A percentile compares a stretch with the other conserved stretches of the same genome.
Conservation (phyloP, 148 eudicot species). For the Persicaria tinctoria region DNA sequence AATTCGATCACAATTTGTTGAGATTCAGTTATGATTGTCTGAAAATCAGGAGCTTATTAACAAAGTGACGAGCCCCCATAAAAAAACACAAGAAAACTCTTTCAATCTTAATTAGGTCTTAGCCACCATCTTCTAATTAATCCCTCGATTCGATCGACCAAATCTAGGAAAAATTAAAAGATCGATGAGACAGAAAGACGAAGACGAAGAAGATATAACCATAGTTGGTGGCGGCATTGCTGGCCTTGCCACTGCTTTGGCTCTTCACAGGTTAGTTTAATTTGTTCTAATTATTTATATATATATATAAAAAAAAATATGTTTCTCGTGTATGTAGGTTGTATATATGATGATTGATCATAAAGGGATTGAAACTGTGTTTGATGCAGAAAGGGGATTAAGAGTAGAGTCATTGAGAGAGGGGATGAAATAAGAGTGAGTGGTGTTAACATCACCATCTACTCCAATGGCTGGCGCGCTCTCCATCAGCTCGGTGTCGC, state of each 20-base stretch:
- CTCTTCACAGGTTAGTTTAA: conserved; percentile 25
- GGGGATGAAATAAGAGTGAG: conserved; percentile 15
- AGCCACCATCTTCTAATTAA: no score
- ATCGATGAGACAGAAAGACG: neutral
- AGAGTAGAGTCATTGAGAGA: conserved; percentile 26
- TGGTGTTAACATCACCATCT: conserved; percentile 23
- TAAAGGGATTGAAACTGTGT: no score
- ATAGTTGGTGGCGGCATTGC: conserved; percentile 43
- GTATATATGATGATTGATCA: neutral
- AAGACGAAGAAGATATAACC: conserved; percentile 19
- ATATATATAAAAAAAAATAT: neutral
- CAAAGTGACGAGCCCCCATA: no score
- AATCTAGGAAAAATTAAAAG: neutral
- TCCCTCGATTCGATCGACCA: no score
- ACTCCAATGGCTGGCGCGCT: conserved; percentile 49
- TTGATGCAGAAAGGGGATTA: conserved; percentile 22
- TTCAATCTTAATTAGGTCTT: no score
- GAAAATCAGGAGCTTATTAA: no score
- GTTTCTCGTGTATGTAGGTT: no score
- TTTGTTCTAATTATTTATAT: neutral
- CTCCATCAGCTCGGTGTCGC: conserved; percentile 45
- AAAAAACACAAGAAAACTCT: no score
- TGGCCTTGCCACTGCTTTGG: conserved; percentile 46
- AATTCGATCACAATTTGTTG: no score
- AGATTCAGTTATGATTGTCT: no score